Evolutionary conservation across 495 filamentous ascomycete genomes (phyloP).

Genomic region (Hypoxylon lienhwacheense): DNA sequence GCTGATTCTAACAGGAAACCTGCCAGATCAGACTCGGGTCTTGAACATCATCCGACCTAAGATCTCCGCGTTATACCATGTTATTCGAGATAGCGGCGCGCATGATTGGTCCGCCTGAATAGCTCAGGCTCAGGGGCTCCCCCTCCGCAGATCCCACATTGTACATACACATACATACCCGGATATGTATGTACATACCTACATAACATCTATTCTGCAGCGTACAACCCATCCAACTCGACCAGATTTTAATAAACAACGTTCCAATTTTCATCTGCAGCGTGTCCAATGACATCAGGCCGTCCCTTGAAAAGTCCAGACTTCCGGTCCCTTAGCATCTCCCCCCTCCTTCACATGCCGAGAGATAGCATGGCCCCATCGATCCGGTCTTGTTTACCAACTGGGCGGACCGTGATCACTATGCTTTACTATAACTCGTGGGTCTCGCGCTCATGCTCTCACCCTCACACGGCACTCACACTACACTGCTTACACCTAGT

Average conservation of each 20-base stretch:
- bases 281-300: constrained; percentile 23
- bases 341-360: constrained; percentile 30
- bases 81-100: neutral
- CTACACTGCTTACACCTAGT: constrained; percentile 20
- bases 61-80: constrained; percentile 17
- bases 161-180: too few relatives aligned
- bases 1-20: neutral
- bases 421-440: constrained; percentile 27
- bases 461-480: too few relatives aligned
- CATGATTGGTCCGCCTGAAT: constrained; percentile 8
- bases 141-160: too few relatives aligned
- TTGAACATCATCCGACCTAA: constrained; percentile 34
- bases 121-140: too few relatives aligned
- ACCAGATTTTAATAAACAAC: constrained; percentile 5
- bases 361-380: constrained; percentile 18
- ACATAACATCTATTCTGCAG: constrained; percentile 8
- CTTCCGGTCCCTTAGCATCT: constrained; percentile 23
- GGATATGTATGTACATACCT: too few relatives aligned
- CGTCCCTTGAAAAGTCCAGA: constrained; percentile 16
- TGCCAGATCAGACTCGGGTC: constrained; percentile 22
- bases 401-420: constrained; percentile 17
- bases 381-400: constrained; percentile 21
- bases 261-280: neutral
- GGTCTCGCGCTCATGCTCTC: constrained; percentile 12
- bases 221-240: constrained; percentile 16